Evolutionary conservation across 371 early-diverging fungal genomes (phyloP).

Genomic region (Saksenaea oblongispora): DNA sequence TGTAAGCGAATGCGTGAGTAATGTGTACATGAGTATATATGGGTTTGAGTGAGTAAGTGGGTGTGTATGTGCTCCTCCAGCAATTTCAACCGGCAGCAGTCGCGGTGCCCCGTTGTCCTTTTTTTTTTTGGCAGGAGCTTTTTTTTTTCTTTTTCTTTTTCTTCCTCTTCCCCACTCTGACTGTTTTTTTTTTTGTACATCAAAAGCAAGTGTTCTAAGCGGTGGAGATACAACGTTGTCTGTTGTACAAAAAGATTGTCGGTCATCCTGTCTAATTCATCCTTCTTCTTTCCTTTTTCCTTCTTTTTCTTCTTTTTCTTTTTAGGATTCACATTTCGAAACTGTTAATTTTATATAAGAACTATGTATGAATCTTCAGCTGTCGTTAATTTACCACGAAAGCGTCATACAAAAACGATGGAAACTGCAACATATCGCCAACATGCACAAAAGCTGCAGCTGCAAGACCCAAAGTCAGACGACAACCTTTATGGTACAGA

Average conservation of each 20-base stretch:
- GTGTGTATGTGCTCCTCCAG: neutral
- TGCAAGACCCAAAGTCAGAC: neutral
- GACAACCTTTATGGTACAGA: constrained; percentile 4
- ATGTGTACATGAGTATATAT: neutral
- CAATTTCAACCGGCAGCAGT: neutral
- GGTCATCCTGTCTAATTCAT: neutral
- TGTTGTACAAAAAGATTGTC: neutral
- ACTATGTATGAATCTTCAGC: neutral
- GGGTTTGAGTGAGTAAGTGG: no score
- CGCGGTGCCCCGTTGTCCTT: neutral
- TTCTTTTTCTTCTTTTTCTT: neutral
- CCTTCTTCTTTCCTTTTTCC: neutral
- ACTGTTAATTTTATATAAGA: neutral
- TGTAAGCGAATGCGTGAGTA: neutral
- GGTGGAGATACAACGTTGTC: neutral
- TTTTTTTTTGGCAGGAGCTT: neutral
- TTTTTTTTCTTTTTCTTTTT: neutral
- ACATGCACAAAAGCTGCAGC: neutral
- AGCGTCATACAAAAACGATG: neutral
- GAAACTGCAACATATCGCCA: neutral
- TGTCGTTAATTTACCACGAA: neutral
- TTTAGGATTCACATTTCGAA: neutral
- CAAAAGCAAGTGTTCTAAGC: neutral
- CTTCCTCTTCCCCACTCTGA: neutral
- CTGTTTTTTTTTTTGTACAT: neutral